These are phyloP conservation scores for Pascua sp. DNA, from an alignment of 1,284 basidiomycete species.

Conservation along the genomic window DNA sequence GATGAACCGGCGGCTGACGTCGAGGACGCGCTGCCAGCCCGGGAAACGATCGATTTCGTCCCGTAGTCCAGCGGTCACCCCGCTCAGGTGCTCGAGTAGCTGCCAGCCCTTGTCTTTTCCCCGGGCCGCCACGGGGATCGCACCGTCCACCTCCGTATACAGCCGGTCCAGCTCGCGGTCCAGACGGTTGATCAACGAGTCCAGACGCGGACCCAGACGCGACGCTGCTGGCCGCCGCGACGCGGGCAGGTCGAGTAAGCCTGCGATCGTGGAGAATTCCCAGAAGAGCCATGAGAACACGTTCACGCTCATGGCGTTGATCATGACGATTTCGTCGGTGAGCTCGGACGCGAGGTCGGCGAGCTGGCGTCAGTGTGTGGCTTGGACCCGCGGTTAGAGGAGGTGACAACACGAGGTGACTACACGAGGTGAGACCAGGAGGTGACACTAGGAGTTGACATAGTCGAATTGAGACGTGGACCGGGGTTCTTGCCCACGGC, in stretches of 20 bases:
- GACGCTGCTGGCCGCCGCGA: not conserved
- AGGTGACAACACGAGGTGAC: no score
- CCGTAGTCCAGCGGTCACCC: constrained; percentile 8
- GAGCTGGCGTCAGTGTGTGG: constrained; percentile 35
- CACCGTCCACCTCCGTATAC: constrained; percentile 9
- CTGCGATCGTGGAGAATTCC: constrained; percentile 39
- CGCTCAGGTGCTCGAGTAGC: constrained; percentile 10
- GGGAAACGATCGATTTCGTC: constrained; percentile 29
- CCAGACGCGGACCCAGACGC: constrained; percentile 25
- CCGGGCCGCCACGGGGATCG: not conserved
- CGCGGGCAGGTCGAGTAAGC: constrained; percentile 25
- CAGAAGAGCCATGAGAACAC: constrained; percentile 44
- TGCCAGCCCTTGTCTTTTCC: constrained; percentile 4
- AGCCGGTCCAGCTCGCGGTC: constrained; percentile 29
- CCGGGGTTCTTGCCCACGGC: no score
- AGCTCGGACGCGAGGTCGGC: constrained; percentile 38
- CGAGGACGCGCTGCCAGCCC: constrained; percentile 33
- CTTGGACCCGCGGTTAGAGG: no score
- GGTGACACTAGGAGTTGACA: no score
- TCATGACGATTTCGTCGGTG: constrained; percentile 36
- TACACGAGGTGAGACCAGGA: no score
- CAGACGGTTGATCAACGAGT: constrained; percentile 35
- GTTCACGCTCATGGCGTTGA: constrained; percentile 40
- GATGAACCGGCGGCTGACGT: constrained; percentile 30
- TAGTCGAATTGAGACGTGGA: no score